Evolutionary conservation across 23 red algal genomes (phyloP).

Genomic region (Gracilaria caudata): DNA sequence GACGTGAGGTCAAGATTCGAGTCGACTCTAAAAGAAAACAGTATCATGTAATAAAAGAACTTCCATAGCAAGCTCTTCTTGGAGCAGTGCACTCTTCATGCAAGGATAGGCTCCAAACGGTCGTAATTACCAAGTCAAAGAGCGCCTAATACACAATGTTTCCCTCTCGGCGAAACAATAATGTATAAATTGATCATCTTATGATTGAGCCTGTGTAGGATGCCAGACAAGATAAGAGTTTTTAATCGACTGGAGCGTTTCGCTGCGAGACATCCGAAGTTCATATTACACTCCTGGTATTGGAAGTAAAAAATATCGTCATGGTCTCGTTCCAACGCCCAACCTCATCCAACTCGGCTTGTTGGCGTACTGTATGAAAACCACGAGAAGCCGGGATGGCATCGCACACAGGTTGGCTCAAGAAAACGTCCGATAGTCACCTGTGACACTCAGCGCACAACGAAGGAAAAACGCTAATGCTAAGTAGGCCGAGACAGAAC

Average conservation of each 20-base stretch:
- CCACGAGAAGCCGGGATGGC: background rate
- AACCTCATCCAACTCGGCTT: background rate
- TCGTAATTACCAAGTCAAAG: too few relatives aligned
- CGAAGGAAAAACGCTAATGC: background rate
- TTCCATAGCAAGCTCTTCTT: too few relatives aligned
- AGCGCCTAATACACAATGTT: background rate
- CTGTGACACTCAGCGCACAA: background rate
- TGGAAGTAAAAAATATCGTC: constrained; percentile 11
- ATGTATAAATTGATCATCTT: background rate
- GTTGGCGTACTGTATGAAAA: too few relatives aligned
- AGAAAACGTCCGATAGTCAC: constrained; percentile 8
- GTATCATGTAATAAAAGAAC: background rate
- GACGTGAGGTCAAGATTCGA: too few relatives aligned
- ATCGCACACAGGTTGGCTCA: constrained; percentile 2
- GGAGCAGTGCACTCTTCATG: too few relatives aligned
- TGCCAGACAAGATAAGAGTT: constrained; percentile 6
- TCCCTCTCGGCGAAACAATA: background rate
- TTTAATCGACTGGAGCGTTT: background rate
- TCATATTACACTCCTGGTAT: background rate
- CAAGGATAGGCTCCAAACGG: too few relatives aligned
- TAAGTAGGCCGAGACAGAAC: background rate
- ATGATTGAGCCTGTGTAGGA: too few relatives aligned
- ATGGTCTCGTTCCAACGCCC: background rate
- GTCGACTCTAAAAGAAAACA: too few relatives aligned
- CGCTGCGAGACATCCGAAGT: background rate